Evolutionary conservation across 495 filamentous ascomycete genomes (phyloP).

Genomic region (Tetracladium setigerum): DNA sequence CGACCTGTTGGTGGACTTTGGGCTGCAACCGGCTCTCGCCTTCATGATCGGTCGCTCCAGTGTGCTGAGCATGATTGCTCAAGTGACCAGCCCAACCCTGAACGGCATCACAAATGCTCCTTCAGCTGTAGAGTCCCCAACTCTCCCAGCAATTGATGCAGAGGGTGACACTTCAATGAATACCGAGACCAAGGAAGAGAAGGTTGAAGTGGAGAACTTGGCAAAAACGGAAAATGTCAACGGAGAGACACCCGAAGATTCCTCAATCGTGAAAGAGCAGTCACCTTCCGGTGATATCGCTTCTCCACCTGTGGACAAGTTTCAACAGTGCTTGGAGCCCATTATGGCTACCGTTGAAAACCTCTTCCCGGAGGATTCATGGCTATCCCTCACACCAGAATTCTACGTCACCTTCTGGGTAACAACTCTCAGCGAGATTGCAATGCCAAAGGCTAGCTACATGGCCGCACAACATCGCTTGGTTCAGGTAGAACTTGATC

Average conservation of each 20-base stretch:
- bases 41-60: constrained; percentile 79
- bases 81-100: background rate
- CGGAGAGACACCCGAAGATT: constrained; percentile 28
- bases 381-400: constrained; percentile 58
- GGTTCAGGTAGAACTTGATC: constrained; percentile 47
- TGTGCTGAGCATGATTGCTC: constrained; percentile 47
- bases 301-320: constrained; percentile 33
- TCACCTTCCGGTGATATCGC: constrained; percentile 23
- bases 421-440: constrained; percentile 71
- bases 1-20: constrained; percentile 68
- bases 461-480: constrained; percentile 58
- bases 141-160: background rate
- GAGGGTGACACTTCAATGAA: constrained; percentile 17
- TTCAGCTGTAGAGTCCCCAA: background rate
- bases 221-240: constrained; percentile 24
- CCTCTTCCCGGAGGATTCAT: constrained; percentile 53
- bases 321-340: constrained; percentile 68
- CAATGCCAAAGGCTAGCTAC: constrained; percentile 66
- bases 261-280: constrained; percentile 22
- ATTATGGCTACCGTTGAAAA: constrained; percentile 61
- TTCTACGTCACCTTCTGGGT: constrained; percentile 96
- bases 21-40: constrained; percentile 72
- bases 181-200: background rate
- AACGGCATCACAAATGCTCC: constrained; percentile 4
- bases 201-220: constrained; percentile 5